These are phyloP conservation scores for Leccinum subgranulosum DNA, from an alignment of 768 basidiomycete genomes.

Conservation along the genomic window DNA sequence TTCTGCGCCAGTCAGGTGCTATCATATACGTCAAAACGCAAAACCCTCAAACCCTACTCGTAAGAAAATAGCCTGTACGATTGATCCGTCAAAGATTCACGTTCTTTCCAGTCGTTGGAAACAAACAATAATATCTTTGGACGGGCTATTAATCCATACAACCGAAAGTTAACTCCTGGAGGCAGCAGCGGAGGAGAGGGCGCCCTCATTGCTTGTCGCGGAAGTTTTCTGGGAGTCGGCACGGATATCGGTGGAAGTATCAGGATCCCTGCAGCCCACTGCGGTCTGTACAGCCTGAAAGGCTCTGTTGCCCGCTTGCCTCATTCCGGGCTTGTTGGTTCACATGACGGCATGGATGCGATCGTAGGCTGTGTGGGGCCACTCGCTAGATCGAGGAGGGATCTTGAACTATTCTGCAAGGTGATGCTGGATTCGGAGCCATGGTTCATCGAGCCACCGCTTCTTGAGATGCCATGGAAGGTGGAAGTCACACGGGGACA, in stretches of 20 bases:
- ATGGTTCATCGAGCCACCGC: slow-evolving; percentile 45
- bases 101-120: slow-evolving; percentile 41
- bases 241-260: slow-evolving; percentile 51
- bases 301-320: slow-evolving; percentile 50
- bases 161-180: slow-evolving; percentile 40
- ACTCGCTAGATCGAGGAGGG: slow-evolving; percentile 45
- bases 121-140: slow-evolving; percentile 56
- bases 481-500: slow-evolving; percentile 36
- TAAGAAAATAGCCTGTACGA: slow-evolving; percentile 24
- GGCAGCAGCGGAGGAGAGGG: slow-evolving; percentile 50
- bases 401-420: slow-evolving; percentile 46
- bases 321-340: slow-evolving; percentile 47
- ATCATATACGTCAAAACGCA: slow-evolving; percentile 47
- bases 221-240: slow-evolving; percentile 40
- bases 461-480: slow-evolving; percentile 50
- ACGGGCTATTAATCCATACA: slow-evolving; percentile 65
- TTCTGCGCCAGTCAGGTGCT: slow-evolving; percentile 45
- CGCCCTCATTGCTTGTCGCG: slow-evolving; percentile 42
- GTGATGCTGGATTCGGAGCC: slow-evolving; percentile 46
- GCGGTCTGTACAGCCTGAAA: slow-evolving; percentile 43
- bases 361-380: slow-evolving; percentile 50
- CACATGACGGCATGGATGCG: slow-evolving; percentile 53
- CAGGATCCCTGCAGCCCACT: slow-evolving; percentile 40
- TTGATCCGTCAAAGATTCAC: slow-evolving; percentile 7
- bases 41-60: slow-evolving; percentile 47